A percentile compares a stretch with the other conserved stretches of the same genome.
These are phyloP conservation scores for Amorphotheca resinae DNA, from an alignment of 495 filamentous ascomycete genomes.

Conservation along the genomic window DNA sequence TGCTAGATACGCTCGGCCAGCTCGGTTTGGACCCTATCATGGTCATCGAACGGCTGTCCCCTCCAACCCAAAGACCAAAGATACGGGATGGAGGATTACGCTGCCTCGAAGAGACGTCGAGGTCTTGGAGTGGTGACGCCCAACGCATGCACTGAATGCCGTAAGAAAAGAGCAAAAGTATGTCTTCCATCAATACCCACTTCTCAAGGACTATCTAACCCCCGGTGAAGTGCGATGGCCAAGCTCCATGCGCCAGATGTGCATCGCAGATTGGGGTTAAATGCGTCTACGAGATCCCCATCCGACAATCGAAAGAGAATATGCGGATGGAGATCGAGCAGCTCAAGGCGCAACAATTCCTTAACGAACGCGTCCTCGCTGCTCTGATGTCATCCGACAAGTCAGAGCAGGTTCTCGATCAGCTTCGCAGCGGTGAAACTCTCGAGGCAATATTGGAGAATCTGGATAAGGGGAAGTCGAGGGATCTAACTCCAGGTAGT, in stretches of 20 bases:
- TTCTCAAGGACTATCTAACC: background rate
- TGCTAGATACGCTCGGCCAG: too few species aligned
- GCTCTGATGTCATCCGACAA: constrained; percentile 30
- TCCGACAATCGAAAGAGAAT: constrained; percentile 42
- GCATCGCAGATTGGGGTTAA: constrained; percentile 33
- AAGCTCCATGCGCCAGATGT: constrained; percentile 39
- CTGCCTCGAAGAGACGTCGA: constrained; percentile 30
- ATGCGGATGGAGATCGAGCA: constrained; percentile 38
- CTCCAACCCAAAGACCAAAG: too few species aligned
- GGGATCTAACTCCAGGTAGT: background rate
- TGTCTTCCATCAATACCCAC: background rate
- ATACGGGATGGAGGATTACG: too few species aligned
- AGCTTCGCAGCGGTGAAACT: constrained; percentile 35
- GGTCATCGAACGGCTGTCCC: too few species aligned
- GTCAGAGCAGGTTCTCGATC: constrained; percentile 35
- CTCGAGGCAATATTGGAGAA: constrained; percentile 36
- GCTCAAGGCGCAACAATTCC: constrained; percentile 33
- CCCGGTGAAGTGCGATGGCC: constrained; percentile 35
- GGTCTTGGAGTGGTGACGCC: constrained; percentile 40
- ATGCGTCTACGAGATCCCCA: constrained; percentile 40
- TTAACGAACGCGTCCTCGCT: constrained; percentile 32
- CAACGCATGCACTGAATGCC: constrained; percentile 45
- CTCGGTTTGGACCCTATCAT: too few species aligned
- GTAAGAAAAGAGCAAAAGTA: constrained; percentile 46
- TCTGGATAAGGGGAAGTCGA: constrained; percentile 19